Evolutionary conservation across 208 protist genomes (phyloP).

Genomic region (Phytomonas sp.): DNA sequence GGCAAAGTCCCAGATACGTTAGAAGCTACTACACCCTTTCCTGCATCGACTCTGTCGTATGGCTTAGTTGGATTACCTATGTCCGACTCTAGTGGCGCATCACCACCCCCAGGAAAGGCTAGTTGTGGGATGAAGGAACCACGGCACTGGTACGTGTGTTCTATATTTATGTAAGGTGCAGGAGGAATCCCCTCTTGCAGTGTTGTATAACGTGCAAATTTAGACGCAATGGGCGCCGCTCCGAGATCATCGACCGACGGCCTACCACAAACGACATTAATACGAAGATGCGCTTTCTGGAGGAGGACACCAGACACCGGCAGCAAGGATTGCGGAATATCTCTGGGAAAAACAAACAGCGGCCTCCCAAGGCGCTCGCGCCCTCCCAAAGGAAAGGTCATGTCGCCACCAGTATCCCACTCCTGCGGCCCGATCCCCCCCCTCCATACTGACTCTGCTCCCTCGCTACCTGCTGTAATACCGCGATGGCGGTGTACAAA

Average conservation of each 20-base stretch:
- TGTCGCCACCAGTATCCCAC: not conserved
- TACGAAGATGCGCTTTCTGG: constrained; percentile 29
- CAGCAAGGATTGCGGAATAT: constrained; percentile 24
- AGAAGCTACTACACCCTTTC: not conserved
- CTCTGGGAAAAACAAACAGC: constrained; percentile 16
- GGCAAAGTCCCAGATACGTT: not conserved
- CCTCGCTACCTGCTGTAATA: constrained; percentile 19
- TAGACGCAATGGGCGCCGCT: not conserved
- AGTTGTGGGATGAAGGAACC: constrained; percentile 21
- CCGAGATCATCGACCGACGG: not conserved
- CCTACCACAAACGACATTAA: constrained; percentile 2
- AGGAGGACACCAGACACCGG: constrained; percentile 44
- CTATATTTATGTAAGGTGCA: constrained; percentile 27
- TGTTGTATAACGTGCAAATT: constrained; percentile 14
- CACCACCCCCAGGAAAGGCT: not conserved
- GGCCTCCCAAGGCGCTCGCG: not conserved
- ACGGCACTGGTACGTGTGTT: constrained; percentile 36
- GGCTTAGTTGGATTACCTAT: not conserved
- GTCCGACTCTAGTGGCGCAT: not conserved
- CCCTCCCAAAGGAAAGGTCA: not conserved
- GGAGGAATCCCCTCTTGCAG: constrained; percentile 23
- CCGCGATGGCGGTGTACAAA: constrained; percentile 30
- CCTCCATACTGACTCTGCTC: constrained; percentile 18
- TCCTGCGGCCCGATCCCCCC: not conserved
- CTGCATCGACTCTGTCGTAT: not conserved